Evolutionary conservation across 2,329 filamentous ascomycete genomes (phyloP).

Genomic region (Periglandula ipomoeae): DNA sequence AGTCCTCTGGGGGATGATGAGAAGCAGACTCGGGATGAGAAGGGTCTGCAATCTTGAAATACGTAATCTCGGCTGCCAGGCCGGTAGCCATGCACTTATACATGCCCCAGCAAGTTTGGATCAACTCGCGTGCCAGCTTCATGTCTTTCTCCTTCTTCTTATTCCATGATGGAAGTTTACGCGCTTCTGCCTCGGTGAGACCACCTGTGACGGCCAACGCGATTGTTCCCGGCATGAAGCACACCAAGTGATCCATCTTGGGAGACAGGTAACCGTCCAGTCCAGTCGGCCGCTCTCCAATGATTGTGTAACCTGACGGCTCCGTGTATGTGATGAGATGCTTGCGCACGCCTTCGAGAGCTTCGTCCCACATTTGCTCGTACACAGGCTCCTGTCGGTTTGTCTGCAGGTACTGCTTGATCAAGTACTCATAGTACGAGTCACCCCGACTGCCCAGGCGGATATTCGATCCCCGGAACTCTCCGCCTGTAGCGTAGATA

Average conservation of each 20-base stretch:
- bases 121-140: slow-evolving; percentile 76
- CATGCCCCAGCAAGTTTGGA: slow-evolving; percentile 97
- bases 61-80: slow-evolving; percentile 88
- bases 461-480: slow-evolving; percentile 78
- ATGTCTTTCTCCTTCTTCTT: slow-evolving; percentile 79
- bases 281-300: slow-evolving; percentile 76
- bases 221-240: slow-evolving; percentile 95
- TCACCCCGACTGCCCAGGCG: slow-evolving; percentile 89
- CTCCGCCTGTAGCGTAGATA: slow-evolving; percentile 68
- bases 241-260: slow-evolving; percentile 98
- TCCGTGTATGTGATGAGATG: slow-evolving; percentile 85
- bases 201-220: slow-evolving; percentile 81
- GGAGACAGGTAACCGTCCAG: slow-evolving; percentile 57
- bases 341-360: slow-evolving; percentile 77
- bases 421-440: slow-evolving; percentile 97
- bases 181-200: slow-evolving; percentile 63
- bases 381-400: slow-evolving; percentile 79
- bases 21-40: slow-evolving; percentile 49
- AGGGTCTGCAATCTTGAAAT: slow-evolving; percentile 69
- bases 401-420: slow-evolving; percentile 97
- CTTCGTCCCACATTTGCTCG: slow-evolving; percentile 85
- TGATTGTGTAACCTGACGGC: slow-evolving; percentile 71
- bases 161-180: slow-evolving; percentile 63
- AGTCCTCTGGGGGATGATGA: slow-evolving; percentile 37
- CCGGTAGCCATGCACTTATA: slow-evolving; percentile 86